Conservation (phyloP, 192 early-diverging fungal species). For the Gryganskiella cystojenkinii region DNA sequence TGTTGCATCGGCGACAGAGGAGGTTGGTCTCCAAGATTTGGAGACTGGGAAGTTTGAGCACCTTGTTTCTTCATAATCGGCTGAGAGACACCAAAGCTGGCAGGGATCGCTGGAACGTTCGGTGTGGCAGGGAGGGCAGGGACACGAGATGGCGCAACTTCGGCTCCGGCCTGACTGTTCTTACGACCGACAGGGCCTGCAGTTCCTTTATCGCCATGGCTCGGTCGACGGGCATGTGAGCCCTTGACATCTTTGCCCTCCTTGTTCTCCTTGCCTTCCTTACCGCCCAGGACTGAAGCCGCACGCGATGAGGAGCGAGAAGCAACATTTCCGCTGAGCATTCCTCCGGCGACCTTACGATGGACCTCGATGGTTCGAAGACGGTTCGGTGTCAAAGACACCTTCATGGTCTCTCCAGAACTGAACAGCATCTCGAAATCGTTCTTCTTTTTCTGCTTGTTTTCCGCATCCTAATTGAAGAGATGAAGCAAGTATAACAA, state of each 20-base stretch:
- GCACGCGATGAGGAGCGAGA: constrained; percentile 45
- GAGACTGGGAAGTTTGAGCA: neutral
- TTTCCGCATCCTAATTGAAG: constrained; percentile 39
- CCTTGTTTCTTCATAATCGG: constrained; percentile 25
- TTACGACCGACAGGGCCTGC: constrained; percentile 14
- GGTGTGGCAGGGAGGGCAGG: constrained; percentile 8
- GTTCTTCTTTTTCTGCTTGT: constrained; percentile 55
- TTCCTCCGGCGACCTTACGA: constrained; percentile 12
- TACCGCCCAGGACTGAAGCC: constrained; percentile 37
- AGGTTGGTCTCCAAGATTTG: neutral
- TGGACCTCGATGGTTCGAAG: constrained; percentile 67
- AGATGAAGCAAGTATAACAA: too few relatives aligned
- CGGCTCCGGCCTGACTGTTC: constrained; percentile 9
- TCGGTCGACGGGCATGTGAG: constrained; percentile 30
- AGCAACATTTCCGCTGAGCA: constrained; percentile 29
- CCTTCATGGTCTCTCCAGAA: constrained; percentile 63
- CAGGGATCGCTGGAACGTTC: constrained; percentile 31
- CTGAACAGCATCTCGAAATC: constrained; percentile 65
- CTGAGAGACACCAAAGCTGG: constrained; percentile 25
- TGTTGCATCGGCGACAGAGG: constrained; percentile 20
- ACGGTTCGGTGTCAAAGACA: constrained; percentile 67
- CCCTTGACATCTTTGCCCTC: too few relatives aligned
- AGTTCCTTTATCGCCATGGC: constrained; percentile 6
- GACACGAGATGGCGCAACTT: neutral
- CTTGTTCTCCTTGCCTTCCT: constrained; percentile 18